A percentile compares a stretch with the other conserved stretches of the same genome.
Evolutionary conservation across 306 rosid species (phyloP).

Genomic region (Oxytropis ochrocephala): DNA sequence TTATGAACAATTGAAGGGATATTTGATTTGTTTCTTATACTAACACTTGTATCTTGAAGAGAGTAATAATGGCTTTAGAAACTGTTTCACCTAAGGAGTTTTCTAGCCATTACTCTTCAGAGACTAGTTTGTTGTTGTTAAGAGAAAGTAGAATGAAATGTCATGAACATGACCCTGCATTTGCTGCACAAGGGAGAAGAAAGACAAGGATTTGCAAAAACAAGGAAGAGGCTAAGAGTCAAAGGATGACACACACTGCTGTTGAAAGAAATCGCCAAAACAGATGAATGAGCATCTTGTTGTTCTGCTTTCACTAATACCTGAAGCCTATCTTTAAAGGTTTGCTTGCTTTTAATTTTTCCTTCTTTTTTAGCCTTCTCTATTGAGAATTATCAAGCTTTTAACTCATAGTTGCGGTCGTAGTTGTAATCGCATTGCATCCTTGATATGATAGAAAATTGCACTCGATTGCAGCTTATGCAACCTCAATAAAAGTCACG

Average conservation of each 20-base stretch:
- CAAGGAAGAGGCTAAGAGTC: conserved; percentile 80
- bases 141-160: conserved; percentile 9
- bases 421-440: too few species aligned
- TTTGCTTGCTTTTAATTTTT: conserved; percentile 8
- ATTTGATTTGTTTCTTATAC: too few species aligned
- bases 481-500: too few species aligned
- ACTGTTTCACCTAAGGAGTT: conserved; percentile 57
- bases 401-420: too few species aligned
- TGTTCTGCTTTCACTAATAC: conserved; percentile 79
- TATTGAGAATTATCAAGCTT: too few species aligned
- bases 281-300: conserved; percentile 87
- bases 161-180: conserved; percentile 16
- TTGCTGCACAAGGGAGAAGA: conserved; percentile 14
- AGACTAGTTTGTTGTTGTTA: not conserved
- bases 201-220: conserved; percentile 66
- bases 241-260: conserved; percentile 85
- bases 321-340: conserved; percentile 72
- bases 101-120: conserved; percentile 31
- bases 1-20: not conserved
- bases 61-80: conserved; percentile 47
- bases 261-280: conserved; percentile 76
- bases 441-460: too few species aligned
- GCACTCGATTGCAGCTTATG: too few species aligned
- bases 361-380: too few species aligned
- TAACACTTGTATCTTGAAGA: not conserved